Conservation (phyloP, 176 grass and related monocot genomes). For the Oryza glaberrima region DNA sequence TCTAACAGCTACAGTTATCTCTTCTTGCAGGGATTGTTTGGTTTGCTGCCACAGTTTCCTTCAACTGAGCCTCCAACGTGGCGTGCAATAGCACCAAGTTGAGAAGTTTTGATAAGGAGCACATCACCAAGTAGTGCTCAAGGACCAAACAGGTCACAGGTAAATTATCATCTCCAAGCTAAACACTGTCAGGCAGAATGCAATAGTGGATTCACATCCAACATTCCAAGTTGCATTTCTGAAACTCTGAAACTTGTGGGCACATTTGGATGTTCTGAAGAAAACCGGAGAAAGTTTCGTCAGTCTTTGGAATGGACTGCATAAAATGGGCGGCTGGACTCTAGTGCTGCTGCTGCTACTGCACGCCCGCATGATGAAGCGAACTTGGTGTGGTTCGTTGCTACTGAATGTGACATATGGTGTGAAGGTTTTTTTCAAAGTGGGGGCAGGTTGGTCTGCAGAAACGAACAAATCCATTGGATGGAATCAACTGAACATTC, state of each 20-base stretch:
- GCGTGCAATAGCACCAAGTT: neutral
- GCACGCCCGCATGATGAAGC: constrained; percentile 7
- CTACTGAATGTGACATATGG: constrained; percentile 27
- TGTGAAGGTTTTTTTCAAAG: neutral
- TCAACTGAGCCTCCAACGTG: too few relatives aligned
- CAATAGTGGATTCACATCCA: neutral
- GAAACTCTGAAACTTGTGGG: constrained; percentile 19
- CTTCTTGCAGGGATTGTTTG: neutral
- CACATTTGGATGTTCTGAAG: neutral
- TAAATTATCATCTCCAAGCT: neutral
- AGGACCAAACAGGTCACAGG: neutral
- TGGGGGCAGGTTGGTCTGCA: constrained; percentile 31
- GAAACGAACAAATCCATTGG: constrained; percentile 38
- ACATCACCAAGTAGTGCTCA: neutral
- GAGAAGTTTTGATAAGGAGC: neutral
- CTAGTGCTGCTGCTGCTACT: neutral
- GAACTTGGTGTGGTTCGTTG: constrained; percentile 3
- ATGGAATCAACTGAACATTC: constrained; percentile 5
- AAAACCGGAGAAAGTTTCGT: neutral
- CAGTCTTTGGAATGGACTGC: neutral
- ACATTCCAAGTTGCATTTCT: neutral
- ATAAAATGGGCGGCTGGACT: neutral
- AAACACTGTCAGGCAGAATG: neutral
- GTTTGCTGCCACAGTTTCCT: neutral
- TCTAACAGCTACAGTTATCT: neutral